Base-by-base conservation (phyloP, 1,284 basidiomycete species). In the Bondarzewia mesenterica region DNA sequence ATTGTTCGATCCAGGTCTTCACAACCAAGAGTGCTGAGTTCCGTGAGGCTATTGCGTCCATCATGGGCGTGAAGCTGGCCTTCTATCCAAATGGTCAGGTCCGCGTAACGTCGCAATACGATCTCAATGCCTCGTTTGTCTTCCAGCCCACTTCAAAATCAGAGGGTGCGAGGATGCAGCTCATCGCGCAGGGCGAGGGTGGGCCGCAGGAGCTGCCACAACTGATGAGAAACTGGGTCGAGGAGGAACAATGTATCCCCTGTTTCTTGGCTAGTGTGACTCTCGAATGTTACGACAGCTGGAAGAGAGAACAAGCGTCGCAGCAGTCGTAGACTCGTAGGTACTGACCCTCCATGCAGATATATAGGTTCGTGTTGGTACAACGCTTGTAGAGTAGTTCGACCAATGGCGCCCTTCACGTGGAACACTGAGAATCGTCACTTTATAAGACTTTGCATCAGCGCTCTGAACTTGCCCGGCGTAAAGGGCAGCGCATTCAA, bases 41-140 rank as follows among this genome's bases (percentile, higher is more conserved):
- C 65, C 74, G 85, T 15, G 85, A 89, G 56, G 82, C 87, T 12
- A 82, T 93, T 44, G 80, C 81, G 0, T 79, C 82, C 0, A 80
- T 94, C 40, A 76, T 94, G 1, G 92, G 91, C 2, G 80, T 90
- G 55, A 92, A 91, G 63, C 72, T 93, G 32, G 81, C 83, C 1
- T 93, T 93, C 61, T 83, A 87, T 52, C 84, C 83, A 4, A 91
- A 89, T 47, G 89, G 89, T 0, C 81, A 88, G 54, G 82, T 93
- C 38, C 77, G 88, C 29, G 79, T 93, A 47, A 92, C 89, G 3
- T 85, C 82, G n/a, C 71, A 85, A 50, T 92, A 82, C 62, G 86
- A 89, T 59, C 69, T 86, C 6, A 71, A 70, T 46, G 80, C 83
- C 12, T 75, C 77, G 26, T 88, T 88, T 58, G 79, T 85, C 21